Percentiles rank a stretch among this genome's conserved stretches.
phyloP scores from a whole-genome alignment of 2,329 filamentous ascomycete species.

The Nemania serpens region DNA sequence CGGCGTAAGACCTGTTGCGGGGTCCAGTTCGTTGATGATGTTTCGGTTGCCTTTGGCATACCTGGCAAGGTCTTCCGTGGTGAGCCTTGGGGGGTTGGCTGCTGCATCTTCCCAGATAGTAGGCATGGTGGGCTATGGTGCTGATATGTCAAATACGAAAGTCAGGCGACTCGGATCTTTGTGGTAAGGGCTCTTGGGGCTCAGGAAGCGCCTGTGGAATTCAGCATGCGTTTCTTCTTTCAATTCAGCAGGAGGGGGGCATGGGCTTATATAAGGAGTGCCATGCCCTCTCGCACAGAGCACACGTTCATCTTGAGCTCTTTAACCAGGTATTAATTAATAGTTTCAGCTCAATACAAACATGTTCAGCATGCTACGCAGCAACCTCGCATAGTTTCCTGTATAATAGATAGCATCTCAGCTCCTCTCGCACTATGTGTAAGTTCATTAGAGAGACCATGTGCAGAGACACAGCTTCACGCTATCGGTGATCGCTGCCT shows the following conservation, averaged over 20 bases:
- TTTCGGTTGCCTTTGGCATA: slow-evolving; percentile 13
- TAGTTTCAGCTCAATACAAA: neutral
- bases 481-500: neutral
- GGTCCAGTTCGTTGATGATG: slow-evolving; percentile 15
- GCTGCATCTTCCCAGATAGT: slow-evolving; percentile 26
- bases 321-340: no score
- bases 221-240: neutral
- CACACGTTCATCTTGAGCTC: neutral
- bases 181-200: neutral
- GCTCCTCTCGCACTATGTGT: neutral
- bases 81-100: slow-evolving; percentile 14
- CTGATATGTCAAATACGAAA: neutral
- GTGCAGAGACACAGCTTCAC: neutral
- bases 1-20: slow-evolving; percentile 21
- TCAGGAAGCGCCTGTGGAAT: neutral
- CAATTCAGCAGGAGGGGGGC: neutral
- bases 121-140: slow-evolving; percentile 13
- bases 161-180: neutral
- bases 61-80: slow-evolving; percentile 12
- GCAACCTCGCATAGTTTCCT: neutral
- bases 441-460: neutral
- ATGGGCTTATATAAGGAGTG: neutral
- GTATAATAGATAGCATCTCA: neutral
- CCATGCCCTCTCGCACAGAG: neutral
- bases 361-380: neutral